phyloP scores from a whole-genome alignment of 1,284 basidiomycete species.

The Tilletiaria anomala region DNA sequence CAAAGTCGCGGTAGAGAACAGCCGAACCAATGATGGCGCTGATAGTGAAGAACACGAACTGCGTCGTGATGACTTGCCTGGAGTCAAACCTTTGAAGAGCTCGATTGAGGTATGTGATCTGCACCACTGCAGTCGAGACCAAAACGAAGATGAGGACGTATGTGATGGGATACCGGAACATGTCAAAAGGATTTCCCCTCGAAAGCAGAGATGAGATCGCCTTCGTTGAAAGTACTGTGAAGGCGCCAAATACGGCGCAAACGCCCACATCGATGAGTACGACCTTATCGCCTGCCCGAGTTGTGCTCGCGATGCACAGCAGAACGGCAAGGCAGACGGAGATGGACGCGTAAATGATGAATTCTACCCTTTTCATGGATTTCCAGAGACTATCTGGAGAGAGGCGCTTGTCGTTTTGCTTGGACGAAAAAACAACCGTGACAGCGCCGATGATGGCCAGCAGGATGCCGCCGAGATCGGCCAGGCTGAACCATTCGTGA shows the following conservation, averaged over 20 bases:
- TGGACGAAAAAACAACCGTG: slow-evolving; percentile 64
- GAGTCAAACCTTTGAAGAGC: slow-evolving; percentile 41
- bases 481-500: slow-evolving; percentile 41
- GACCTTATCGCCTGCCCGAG: slow-evolving; percentile 52
- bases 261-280: slow-evolving; percentile 76
- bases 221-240: slow-evolving; percentile 87
- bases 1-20: slow-evolving; percentile 84
- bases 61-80: slow-evolving; percentile 50
- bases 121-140: slow-evolving; percentile 63
- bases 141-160: slow-evolving; percentile 49
- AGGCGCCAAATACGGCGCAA: slow-evolving; percentile 79
- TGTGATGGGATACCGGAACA: slow-evolving; percentile 27
- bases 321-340: slow-evolving; percentile 8
- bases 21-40: slow-evolving; percentile 82
- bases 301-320: slow-evolving; percentile 41
- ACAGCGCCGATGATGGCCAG: slow-evolving; percentile 34
- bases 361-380: slow-evolving; percentile 22
- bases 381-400: slow-evolving; percentile 17
- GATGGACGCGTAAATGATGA: slow-evolving; percentile 24
- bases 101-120: slow-evolving; percentile 74
- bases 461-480: slow-evolving; percentile 62
- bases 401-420: slow-evolving; percentile 37
- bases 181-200: slow-evolving; percentile 9
- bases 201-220: slow-evolving; percentile 61
- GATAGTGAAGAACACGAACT: slow-evolving; percentile 64